A percentile compares a stretch with the other conserved stretches of the same genome.
phyloP scores from a whole-genome alignment of 768 basidiomycete genomes.

The Trametopsis cervina region DNA sequence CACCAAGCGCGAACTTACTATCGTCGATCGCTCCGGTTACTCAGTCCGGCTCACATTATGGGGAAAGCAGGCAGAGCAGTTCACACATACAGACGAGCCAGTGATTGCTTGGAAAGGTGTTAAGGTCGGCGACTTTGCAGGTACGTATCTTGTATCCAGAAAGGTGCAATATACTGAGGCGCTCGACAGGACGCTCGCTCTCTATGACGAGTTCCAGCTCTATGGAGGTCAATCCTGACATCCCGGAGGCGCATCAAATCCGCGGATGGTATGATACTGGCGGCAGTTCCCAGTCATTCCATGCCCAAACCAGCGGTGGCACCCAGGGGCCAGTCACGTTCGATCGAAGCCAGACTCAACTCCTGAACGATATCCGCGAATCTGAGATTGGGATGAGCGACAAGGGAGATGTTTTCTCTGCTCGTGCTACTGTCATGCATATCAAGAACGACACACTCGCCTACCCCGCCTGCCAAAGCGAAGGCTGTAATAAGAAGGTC shows the following conservation, averaged over 20 bases:
- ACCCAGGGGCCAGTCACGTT: constrained; percentile 27
- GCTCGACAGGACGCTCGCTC: constrained; percentile 60
- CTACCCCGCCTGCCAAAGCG: constrained; percentile 84
- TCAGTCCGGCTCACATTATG: constrained; percentile 85
- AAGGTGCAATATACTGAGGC: neutral
- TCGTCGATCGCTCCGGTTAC: constrained; percentile 79
- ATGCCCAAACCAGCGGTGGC: constrained; percentile 45
- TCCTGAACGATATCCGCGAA: constrained; percentile 73
- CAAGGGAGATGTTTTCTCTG: constrained; percentile 73
- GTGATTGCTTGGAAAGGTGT: constrained; percentile 93
- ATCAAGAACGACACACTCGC: constrained; percentile 76
- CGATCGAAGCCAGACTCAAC: constrained; percentile 67
- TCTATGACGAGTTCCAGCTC: constrained; percentile 77
- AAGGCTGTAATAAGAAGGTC: constrained; percentile 88
- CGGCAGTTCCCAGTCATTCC: constrained; percentile 60
- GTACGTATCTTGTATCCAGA: constrained; percentile 28
- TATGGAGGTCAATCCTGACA: constrained; percentile 85
- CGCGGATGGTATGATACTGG: constrained; percentile 88
- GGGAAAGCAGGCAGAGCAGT: constrained; percentile 92
- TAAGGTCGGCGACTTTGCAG: constrained; percentile 88
- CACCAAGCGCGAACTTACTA: constrained; percentile 79
- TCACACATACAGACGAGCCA: constrained; percentile 46
- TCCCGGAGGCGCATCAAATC: constrained; percentile 79
- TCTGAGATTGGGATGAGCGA: constrained; percentile 70
- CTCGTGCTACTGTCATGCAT: constrained; percentile 80